These are phyloP conservation scores for Porodaedalea pini DNA, from an alignment of 1,284 basidiomycete genomes.

Conservation along the genomic window DNA sequence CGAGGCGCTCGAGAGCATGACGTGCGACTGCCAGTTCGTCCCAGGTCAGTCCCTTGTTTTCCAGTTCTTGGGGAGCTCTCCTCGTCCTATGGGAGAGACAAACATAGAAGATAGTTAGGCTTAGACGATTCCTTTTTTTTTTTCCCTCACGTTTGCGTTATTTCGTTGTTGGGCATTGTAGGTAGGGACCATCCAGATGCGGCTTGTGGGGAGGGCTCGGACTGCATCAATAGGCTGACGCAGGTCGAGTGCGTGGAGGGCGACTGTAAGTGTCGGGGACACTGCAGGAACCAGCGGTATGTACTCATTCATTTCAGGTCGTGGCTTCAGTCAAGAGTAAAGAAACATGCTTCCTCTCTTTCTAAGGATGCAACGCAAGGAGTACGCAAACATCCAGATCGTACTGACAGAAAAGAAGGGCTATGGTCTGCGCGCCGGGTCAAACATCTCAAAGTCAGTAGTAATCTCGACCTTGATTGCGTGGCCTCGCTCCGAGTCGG, in stretches of 20 bases:
- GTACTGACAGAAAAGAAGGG: conserved; percentile 96
- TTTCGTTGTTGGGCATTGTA: too few relatives aligned
- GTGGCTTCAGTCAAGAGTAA: not conserved
- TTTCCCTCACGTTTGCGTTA: too few relatives aligned
- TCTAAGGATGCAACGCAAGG: conserved; percentile 76
- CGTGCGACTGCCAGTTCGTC: conserved; percentile 86
- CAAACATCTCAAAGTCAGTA: conserved; percentile 66
- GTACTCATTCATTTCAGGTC: conserved; percentile 26
- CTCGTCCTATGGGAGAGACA: not conserved
- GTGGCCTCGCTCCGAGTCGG: not conserved
- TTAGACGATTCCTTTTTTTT: conserved; percentile 23
- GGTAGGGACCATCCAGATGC: conserved; percentile 54
- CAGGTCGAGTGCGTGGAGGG: conserved; percentile 92
- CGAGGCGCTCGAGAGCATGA: conserved; percentile 88
- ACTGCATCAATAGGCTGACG: conserved; percentile 97
- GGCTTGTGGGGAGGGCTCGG: conserved; percentile 86
- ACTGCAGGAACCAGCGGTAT: conserved; percentile 93
- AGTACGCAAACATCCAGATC: conserved; percentile 88
- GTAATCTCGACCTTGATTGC: not conserved
- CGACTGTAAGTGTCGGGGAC: conserved; percentile 80
- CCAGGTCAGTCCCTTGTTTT: conserved; percentile 59
- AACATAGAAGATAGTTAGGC: conserved; percentile 14
- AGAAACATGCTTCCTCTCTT: conserved; percentile 16
- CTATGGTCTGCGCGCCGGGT: conserved; percentile 81
- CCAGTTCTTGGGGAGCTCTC: conserved; percentile 23